phyloP scores from a whole-genome alignment of 805 yeast genomes.

The Ogataea methanolica region DNA sequence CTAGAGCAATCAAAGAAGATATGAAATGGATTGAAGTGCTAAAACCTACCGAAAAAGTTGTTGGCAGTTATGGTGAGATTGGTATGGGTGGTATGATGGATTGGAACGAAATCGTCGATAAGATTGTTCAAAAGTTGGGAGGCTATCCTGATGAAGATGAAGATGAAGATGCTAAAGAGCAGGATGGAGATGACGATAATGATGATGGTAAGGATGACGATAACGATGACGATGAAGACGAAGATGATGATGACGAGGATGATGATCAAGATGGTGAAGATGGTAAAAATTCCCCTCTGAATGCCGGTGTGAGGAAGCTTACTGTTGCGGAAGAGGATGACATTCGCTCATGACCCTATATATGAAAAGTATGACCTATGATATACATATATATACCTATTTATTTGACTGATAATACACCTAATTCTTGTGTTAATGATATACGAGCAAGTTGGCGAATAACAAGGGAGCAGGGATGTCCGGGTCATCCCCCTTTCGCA shows the following conservation, averaged over 20 bases:
- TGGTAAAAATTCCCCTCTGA: conserved; percentile 13
- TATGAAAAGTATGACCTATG: neutral
- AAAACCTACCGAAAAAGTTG: conserved; percentile 57
- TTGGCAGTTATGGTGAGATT: conserved; percentile 50
- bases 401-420: no score
- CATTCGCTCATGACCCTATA: conserved; percentile 1
- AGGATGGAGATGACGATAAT: conserved; percentile 21
- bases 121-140: conserved; percentile 48
- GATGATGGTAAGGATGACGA: conserved; percentile 23
- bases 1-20: conserved; percentile 49
- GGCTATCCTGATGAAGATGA: conserved; percentile 50
- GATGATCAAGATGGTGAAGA: conserved; percentile 21
- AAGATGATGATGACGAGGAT: conserved; percentile 23
- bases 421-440: no score
- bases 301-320: conserved; percentile 20
- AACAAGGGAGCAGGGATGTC: neutral
- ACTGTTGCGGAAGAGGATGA: conserved; percentile 31
- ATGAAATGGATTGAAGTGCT: conserved; percentile 61
- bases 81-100: conserved; percentile 72
- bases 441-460: neutral
- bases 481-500: neutral
- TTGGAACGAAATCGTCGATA: conserved; percentile 57
- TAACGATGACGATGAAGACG: conserved; percentile 26
- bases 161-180: conserved; percentile 45
- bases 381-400: no score